Percentiles rank a stretch among this genome's conserved stretches.
Evolutionary conservation across 306 rosid species (phyloP).

Genomic region (Begonia peltatifolia): DNA sequence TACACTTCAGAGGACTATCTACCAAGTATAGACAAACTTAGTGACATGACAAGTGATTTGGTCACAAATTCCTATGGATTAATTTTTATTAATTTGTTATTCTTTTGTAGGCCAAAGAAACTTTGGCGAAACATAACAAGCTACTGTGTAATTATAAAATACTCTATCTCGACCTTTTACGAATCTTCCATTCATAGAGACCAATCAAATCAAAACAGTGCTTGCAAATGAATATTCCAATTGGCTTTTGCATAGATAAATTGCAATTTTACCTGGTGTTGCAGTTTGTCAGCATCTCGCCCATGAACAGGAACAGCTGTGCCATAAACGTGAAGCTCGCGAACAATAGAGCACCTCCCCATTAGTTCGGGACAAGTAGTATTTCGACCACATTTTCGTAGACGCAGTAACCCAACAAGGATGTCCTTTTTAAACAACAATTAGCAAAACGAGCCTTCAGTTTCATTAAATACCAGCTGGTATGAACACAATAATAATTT

Average conservation of each 20-base stretch:
- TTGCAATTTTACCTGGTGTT: conserved; percentile 67
- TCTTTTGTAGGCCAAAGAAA: too few species aligned
- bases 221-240: too few species aligned
- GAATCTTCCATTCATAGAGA: too few species aligned
- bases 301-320: conserved; percentile 99
- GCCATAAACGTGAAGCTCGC: conserved; percentile 96
- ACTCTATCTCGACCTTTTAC: too few species aligned
- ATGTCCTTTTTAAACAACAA: conserved; percentile 45
- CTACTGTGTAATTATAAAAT: too few species aligned
- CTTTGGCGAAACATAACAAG: too few species aligned
- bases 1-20: too few species aligned
- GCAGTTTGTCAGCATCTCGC: conserved; percentile 82
- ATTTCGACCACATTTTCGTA: conserved; percentile 76
- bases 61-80: too few species aligned
- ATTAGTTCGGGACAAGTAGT: conserved; percentile 73
- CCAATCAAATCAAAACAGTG: too few species aligned
- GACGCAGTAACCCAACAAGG: conserved; percentile 79
- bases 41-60: too few species aligned
- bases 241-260: background rate
- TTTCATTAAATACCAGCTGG: conserved; percentile 4
- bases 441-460: conserved; percentile 9
- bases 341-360: conserved; percentile 84
- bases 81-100: too few species aligned
- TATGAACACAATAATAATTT: background rate
- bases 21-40: too few species aligned